phyloP scores from a whole-genome alignment of 2,329 filamentous ascomycete species.

The Trichophyton mentagrophytes region DNA sequence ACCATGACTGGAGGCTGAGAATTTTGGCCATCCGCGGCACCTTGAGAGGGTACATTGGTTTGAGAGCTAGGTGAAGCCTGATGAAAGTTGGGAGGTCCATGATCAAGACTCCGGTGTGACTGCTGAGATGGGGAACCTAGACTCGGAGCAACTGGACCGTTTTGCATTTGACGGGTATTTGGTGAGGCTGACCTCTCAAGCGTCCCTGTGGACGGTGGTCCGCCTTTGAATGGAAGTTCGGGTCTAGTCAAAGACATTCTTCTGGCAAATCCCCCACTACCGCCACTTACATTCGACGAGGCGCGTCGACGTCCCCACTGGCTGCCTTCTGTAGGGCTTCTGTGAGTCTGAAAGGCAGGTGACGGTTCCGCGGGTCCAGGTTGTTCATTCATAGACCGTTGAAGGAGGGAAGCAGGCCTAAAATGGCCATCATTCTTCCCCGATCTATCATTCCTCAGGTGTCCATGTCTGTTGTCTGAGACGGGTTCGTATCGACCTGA shows the following conservation, averaged over 20 bases:
- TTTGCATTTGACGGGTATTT: slow-evolving; percentile 15
- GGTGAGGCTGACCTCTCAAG: slow-evolving; percentile 22
- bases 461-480: slow-evolving; percentile 56
- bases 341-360: slow-evolving; percentile 68
- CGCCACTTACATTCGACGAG: slow-evolving; percentile 84
- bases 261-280: slow-evolving; percentile 57
- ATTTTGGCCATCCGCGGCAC: slow-evolving; percentile 10
- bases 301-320: slow-evolving; percentile 64
- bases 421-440: slow-evolving; percentile 50
- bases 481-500: slow-evolving; percentile 89
- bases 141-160: slow-evolving; percentile 12
- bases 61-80: slow-evolving; percentile 17
- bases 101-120: slow-evolving; percentile 10
- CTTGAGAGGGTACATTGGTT: slow-evolving; percentile 10
- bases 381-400: slow-evolving; percentile 54
- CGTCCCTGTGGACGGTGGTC: slow-evolving; percentile 27
- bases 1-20: slow-evolving; percentile 15
- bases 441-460: slow-evolving; percentile 32
- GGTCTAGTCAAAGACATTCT: slow-evolving; percentile 46
- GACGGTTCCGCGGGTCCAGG: slow-evolving; percentile 66
- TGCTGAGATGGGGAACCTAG: slow-evolving; percentile 21
- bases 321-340: slow-evolving; percentile 50
- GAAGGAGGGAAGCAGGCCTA: slow-evolving; percentile 65
- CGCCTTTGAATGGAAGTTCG: slow-evolving; percentile 29
- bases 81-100: slow-evolving; percentile 12